A percentile compares a stretch with the other conserved stretches of the same genome.
Conservation (phyloP, 257 asterid genomes). For the Solanum ossicruentum region DNA sequence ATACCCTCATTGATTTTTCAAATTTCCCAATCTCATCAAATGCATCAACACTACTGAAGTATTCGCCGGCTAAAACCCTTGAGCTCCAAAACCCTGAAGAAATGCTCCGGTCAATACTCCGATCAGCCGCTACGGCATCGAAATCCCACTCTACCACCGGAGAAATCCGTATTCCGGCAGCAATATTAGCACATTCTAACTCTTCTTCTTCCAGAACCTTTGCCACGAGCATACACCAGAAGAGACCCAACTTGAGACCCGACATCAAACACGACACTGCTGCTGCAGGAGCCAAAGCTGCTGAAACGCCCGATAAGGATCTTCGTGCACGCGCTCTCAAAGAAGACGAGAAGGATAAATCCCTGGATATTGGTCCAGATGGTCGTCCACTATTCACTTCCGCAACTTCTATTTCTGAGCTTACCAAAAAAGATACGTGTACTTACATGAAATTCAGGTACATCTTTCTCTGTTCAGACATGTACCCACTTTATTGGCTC, state of each 20-base stretch:
- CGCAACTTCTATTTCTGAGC: conserved; percentile 38
- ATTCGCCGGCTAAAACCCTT: neutral
- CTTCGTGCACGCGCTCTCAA: conserved; percentile 62
- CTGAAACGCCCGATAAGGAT: conserved; percentile 34
- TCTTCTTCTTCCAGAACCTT: conserved; percentile 26
- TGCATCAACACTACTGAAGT: neutral
- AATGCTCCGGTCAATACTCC: conserved; percentile 62
- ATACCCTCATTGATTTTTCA: neutral
- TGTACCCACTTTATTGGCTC: neutral
- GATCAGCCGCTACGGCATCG: conserved; percentile 23
- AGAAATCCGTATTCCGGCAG: conserved; percentile 1
- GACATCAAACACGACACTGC: conserved; percentile 24
- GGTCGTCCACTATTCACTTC: conserved; percentile 73
- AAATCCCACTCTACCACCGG: neutral
- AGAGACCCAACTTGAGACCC: conserved; percentile 20
- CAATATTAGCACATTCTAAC: conserved; percentile 14
- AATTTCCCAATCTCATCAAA: neutral
- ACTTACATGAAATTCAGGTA: conserved; percentile 72
- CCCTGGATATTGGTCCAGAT: conserved; percentile 69
- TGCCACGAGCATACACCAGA: conserved; percentile 29
- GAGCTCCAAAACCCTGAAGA: neutral
- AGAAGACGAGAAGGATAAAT: conserved; percentile 54
- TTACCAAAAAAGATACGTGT: conserved; percentile 39
- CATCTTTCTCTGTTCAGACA: neutral
- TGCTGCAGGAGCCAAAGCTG: conserved; percentile 8